Base-by-base conservation (phyloP, 768 basidiomycete species). In the Pleurotus eryngii region DNA sequence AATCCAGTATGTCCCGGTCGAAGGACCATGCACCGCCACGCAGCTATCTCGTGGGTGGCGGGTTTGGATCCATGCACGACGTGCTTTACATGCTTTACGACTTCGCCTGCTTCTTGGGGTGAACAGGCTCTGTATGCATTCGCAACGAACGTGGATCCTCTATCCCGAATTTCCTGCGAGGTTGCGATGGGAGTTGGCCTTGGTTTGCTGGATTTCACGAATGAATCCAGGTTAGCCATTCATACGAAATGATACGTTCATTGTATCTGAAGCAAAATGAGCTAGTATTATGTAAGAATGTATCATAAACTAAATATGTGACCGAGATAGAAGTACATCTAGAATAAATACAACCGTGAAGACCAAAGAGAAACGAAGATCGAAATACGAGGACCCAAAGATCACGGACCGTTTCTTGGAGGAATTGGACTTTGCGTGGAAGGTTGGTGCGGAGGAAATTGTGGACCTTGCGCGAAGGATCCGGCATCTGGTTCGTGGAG, bases 11-110 rank as follows among this genome's bases (percentile, higher is more conserved):
- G 75, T 2, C 86, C 89, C 9, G 74, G 64, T 68, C 85, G 90
- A 55, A 89, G 70, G 0, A 78, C 77, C 86, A 95, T 89, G 63
- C 83, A 86, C 35, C 92, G 76, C 86, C 87, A 94, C 4, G 90
- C 92, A 39, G 79, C 75, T 45, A 94, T 89, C 65, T 89, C 85
- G 61, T 91, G 87, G 9, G 84, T 75, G 0, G 87, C 86, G 9
- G 80, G 82, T 42, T 79, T 82, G 37, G 75, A 60, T 4, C 74
- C 77, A 63, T 90, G 88, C 1, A 84, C 68, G 42, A 86, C 79
- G 56, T 82, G 68, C 59, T 79, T 80, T 42, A 87, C 68, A 60
- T 89, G 78, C 30, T 77, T 73, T 40, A 82, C 70, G 39, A 76
- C 76, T 22, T 72, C 68, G 49, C 71, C 74, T 2, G 84, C 89